Conservation (phyloP, 2,329 filamentous ascomycete genomes). For the Podosphaera xanthii region DNA sequence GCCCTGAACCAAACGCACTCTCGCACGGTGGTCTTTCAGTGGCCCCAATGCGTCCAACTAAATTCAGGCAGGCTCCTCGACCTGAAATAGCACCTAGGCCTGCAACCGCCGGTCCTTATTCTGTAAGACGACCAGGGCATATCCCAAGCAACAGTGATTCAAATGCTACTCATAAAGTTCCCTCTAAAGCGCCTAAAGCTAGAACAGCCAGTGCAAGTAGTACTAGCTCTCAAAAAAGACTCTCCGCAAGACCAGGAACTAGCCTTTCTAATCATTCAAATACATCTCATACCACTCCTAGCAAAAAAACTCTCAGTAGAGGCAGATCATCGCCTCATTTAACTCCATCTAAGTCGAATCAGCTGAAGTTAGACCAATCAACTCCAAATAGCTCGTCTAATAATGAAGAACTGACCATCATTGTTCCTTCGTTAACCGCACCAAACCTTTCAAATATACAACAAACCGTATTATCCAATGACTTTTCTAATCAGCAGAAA, state of each 20-base stretch:
- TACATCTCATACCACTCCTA: slow-evolving; percentile 20
- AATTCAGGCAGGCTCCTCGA: slow-evolving; percentile 21
- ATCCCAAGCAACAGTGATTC: slow-evolving; percentile 13
- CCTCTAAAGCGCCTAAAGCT: slow-evolving; percentile 20
- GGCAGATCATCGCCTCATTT: slow-evolving; percentile 7
- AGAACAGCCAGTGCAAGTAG: slow-evolving; percentile 27
- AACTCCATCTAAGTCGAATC: slow-evolving; percentile 9
- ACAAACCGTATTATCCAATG: slow-evolving; percentile 17
- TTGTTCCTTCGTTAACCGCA: slow-evolving; percentile 24
- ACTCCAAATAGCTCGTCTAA: slow-evolving; percentile 21
- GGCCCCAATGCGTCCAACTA: slow-evolving; percentile 37
- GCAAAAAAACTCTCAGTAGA: slow-evolving; percentile 15
- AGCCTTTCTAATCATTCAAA: slow-evolving; percentile 16
- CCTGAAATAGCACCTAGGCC: slow-evolving; percentile 33
- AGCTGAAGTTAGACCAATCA: background rate
- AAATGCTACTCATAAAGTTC: slow-evolving; percentile 15
- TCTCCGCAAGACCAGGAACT: slow-evolving; percentile 14
- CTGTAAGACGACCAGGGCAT: slow-evolving; percentile 23
- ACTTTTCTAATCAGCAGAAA: slow-evolving; percentile 19
- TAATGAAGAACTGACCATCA: slow-evolving; percentile 31
- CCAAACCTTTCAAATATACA: slow-evolving; percentile 14
- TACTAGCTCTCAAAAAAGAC: slow-evolving; percentile 17
- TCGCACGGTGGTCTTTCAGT: slow-evolving; percentile 35
- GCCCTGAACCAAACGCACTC: slow-evolving; percentile 18
- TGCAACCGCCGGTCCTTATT: slow-evolving; percentile 43